These are phyloP conservation scores for Alectoria sarmentosa DNA, from an alignment of 495 filamentous ascomycete genomes.

Conservation along the genomic window DNA sequence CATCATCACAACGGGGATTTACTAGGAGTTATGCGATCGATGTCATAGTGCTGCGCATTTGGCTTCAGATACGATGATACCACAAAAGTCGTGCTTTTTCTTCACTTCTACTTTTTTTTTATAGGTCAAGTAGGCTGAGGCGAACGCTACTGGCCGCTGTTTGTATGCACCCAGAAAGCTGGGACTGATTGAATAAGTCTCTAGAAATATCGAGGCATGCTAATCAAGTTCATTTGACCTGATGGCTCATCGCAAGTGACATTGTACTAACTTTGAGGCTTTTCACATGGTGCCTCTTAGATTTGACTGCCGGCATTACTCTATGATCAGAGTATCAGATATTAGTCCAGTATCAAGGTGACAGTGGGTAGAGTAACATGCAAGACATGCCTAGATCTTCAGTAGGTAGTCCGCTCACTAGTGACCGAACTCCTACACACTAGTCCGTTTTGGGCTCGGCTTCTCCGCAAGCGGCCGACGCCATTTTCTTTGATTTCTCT, in stretches of 20 bases:
- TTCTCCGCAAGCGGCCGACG: slow-evolving; percentile 8
- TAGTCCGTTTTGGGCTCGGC: neutral
- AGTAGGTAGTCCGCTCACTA: too few relatives aligned
- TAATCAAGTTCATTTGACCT: neutral
- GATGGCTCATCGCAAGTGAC: neutral
- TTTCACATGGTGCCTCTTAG: neutral
- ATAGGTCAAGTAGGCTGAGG: neutral
- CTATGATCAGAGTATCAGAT: neutral
- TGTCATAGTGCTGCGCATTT: neutral
- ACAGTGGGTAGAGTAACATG: neutral
- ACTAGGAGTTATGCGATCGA: too few relatives aligned
- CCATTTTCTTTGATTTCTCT: slow-evolving; percentile 8
- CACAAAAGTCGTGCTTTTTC: slow-evolving; percentile 19
- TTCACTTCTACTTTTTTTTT: slow-evolving; percentile 2
- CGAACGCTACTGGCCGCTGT: neutral
- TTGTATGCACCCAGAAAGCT: neutral
- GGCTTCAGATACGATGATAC: slow-evolving; percentile 20
- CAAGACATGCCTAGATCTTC: neutral
- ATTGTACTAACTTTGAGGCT: neutral
- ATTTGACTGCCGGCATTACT: neutral
- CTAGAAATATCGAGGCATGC: neutral
- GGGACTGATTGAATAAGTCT: neutral
- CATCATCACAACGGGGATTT: too few relatives aligned
- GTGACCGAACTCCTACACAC: neutral
- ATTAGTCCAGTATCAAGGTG: neutral